phyloP scores from a whole-genome alignment of 257 asterid genomes.

The Schizonepeta tenuifolia region DNA sequence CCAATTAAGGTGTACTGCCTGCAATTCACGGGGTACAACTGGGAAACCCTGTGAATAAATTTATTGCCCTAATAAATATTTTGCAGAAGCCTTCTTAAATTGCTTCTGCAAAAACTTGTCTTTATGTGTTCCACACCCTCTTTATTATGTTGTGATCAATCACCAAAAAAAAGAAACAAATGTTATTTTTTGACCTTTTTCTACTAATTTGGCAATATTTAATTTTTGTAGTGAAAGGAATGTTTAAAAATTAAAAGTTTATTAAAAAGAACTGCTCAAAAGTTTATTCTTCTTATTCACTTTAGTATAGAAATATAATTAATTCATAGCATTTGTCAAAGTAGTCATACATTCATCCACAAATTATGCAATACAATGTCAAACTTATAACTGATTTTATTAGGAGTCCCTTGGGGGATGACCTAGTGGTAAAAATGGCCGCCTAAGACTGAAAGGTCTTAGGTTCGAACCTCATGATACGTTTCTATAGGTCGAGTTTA shows the following conservation, averaged over 20 bases:
- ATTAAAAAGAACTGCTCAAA: not conserved
- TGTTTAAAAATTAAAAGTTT: not conserved
- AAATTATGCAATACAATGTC: too few species aligned
- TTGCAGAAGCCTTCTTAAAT: constrained; percentile 29
- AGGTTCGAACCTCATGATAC: too few species aligned
- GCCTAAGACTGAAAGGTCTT: too few species aligned
- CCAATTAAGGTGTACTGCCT: constrained; percentile 18
- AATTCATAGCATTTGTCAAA: too few species aligned
- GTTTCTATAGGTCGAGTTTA: too few species aligned
- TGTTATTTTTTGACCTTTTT: too few species aligned
- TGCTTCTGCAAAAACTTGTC: constrained; percentile 20
- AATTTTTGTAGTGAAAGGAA: not conserved
- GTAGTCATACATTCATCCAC: too few species aligned
- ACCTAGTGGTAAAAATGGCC: too few species aligned
- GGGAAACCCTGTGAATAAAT: constrained; percentile 36
- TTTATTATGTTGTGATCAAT: not conserved
- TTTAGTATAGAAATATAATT: too few species aligned
- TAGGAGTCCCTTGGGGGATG: too few species aligned
- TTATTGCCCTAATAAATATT: constrained; percentile 36
- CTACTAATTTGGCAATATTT: not conserved
- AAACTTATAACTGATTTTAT: too few species aligned
- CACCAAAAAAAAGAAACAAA: not conserved
- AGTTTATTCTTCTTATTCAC: too few species aligned
- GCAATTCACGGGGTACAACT: constrained; percentile 35
- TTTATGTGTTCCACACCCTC: constrained; percentile 1